Percentiles rank a stretch among this genome's conserved stretches.
phyloP scores from a whole-genome alignment of 495 filamentous ascomycete genomes.

The Pyrenula massariospora region DNA sequence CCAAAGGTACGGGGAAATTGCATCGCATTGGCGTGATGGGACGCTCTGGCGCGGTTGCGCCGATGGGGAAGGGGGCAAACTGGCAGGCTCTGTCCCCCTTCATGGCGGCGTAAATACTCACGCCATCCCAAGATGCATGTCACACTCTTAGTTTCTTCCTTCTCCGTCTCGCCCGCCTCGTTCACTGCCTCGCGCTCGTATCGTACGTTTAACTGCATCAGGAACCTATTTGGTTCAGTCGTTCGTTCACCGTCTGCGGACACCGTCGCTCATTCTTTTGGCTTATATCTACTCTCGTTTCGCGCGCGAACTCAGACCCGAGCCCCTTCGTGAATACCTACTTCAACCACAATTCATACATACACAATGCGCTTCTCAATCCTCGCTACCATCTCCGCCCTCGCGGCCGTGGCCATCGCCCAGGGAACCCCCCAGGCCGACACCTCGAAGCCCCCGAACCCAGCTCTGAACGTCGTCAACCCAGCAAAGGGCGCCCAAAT shows the following conservation, averaged over 20 bases:
- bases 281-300: background rate
- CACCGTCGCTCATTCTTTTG: background rate
- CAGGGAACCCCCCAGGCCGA: background rate
- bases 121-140: background rate
- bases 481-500: background rate
- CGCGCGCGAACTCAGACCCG: background rate
- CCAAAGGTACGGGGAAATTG: background rate
- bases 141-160: background rate
- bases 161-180: background rate
- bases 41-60: background rate
- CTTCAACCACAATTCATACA: background rate
- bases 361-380: background rate
- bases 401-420: background rate
- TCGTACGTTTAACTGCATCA: background rate
- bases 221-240: background rate
- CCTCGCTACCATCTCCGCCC: background rate
- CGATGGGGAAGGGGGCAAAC: background rate
- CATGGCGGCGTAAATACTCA: background rate
- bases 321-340: background rate
- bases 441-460: background rate
- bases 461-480: background rate
- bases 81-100: background rate
- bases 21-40: background rate
- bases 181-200: background rate
- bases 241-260: background rate